Base-by-base conservation (phyloP, 2,329 filamentous ascomycete species). In the Colletotrichum sp. region DNA sequence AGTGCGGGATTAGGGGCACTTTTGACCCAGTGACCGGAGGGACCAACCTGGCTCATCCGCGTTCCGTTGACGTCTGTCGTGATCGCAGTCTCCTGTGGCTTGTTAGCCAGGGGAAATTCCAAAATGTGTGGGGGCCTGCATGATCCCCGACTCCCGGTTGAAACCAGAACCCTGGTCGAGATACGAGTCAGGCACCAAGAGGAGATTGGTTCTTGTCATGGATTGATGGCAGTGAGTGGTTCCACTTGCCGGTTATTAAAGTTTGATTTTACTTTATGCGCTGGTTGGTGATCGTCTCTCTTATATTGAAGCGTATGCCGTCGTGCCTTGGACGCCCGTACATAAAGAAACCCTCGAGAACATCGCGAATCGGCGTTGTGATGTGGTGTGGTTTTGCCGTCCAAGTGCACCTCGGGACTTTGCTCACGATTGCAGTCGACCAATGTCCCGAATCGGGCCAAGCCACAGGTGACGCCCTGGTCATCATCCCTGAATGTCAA, bases 211-310 rank as follows among this genome's bases (percentile, higher is more conserved):
- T 65, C 26, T 32, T 57, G 36, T 18, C 71, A 76, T 55, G 73
- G 64, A 26, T 44, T 52, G 39, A 69, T 34, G 30, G 39, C 44
- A 57, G 16, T 30, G 28, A 69, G 21, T 15, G 34, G 70, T 76
- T 74, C 74, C 74, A 76, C 74, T 74, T 76, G 70, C 70, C 74
- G 70, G 26, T 74, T 59, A 69, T 65, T 69, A 73, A 60, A 76
- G 70, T 76, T 76, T 76, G 70, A 62, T 66, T 73, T 74, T 74
- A 69, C 74, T 76, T 76, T 74, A 74, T 76, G 74, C 73, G 70
- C 65, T 62, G 34, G 73, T 65, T 44, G 36, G 24, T 59, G 70
- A 73, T 76, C 64, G 70, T 69, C 70, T 73, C 68, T 59, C 24
- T 34, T 65, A 69, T 32, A 73, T 69, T 57, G 49, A 24, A 71